These are phyloP conservation scores for Brassica juncea DNA, from an alignment of 345 rosid genomes.

Conservation along the genomic window DNA sequence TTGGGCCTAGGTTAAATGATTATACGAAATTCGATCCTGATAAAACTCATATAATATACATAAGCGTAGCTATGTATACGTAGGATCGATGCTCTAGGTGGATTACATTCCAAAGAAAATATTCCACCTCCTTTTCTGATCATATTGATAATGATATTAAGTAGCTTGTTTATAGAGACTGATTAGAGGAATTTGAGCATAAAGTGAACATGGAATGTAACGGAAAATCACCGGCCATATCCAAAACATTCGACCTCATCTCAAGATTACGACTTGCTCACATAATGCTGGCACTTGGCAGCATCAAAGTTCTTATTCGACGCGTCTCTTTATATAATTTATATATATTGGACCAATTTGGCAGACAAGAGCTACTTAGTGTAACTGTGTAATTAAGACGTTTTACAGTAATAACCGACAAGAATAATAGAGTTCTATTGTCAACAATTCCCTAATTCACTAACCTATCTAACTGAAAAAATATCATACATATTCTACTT, in stretches of 20 bases:
- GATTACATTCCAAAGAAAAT: constrained; percentile 20
- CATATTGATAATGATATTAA: constrained; percentile 23
- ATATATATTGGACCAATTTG: constrained; percentile 1
- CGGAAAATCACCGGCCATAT: constrained; percentile 34
- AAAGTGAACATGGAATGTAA: constrained; percentile 35
- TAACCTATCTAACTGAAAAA: constrained; percentile 19
- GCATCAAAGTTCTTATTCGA: constrained; percentile 21
- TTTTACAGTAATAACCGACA: constrained; percentile 25
- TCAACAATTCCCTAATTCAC: constrained; percentile 10
- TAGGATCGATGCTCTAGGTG: constrained; percentile 9
- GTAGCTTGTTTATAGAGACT: constrained; percentile 7
- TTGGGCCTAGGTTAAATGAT: constrained; percentile 15
- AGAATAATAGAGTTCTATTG: constrained; percentile 4
- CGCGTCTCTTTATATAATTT: not conserved
- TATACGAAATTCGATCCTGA: constrained; percentile 30
- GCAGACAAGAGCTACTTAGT: constrained; percentile 12
- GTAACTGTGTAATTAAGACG: constrained; percentile 2
- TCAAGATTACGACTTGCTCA: constrained; percentile 40
- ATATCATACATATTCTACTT: constrained; percentile 11
- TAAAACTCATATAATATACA: constrained; percentile 5
- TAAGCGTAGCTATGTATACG: not conserved
- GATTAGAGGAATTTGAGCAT: constrained; percentile 30
- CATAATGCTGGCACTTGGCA: constrained; percentile 39
- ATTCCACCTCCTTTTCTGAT: constrained; percentile 21
- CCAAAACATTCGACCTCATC: constrained; percentile 43